Percentiles rank a stretch among this genome's conserved stretches.
phyloP scores from a whole-genome alignment of 805 yeast genomes.

The Jamesozyma rosinii region DNA sequence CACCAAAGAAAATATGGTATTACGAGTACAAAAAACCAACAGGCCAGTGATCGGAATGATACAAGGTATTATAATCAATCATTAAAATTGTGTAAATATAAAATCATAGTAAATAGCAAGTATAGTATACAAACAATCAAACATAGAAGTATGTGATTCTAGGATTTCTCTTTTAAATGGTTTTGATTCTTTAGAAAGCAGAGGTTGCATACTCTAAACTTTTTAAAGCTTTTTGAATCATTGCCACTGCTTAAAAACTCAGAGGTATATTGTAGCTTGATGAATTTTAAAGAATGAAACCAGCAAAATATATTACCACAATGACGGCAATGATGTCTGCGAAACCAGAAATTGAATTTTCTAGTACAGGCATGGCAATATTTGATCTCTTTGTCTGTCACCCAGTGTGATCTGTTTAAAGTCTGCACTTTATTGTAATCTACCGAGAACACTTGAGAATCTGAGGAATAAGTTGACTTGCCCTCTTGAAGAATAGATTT shows the following conservation, averaged over 20 bases:
- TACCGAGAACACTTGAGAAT: not conserved
- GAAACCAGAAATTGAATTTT: not conserved
- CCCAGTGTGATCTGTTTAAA: not conserved
- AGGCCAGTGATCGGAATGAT: not conserved
- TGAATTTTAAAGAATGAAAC: not conserved
- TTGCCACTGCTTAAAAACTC: not conserved
- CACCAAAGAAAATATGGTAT: conserved; percentile 45
- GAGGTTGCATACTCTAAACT: not conserved
- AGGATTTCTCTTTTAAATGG: not conserved
- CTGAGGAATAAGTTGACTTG: not conserved
- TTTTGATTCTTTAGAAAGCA: not conserved
- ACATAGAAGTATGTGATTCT: too few species aligned
- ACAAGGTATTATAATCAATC: not conserved
- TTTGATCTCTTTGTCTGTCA: not conserved
- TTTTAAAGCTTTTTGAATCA: not conserved
- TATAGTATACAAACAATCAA: not conserved
- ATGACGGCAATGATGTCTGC: not conserved
- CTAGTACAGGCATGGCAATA: not conserved
- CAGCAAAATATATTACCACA: not conserved
- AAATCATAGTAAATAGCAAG: not conserved
- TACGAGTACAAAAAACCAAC: conserved; percentile 6
- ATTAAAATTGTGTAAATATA: not conserved
- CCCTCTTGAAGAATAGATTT: too few species aligned
- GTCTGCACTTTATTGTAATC: not conserved
- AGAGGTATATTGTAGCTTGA: not conserved